A percentile compares a stretch with the other conserved stretches of the same genome.
Conservation (phyloP, 179 eudicot species). For the Silene noctiflora region DNA sequence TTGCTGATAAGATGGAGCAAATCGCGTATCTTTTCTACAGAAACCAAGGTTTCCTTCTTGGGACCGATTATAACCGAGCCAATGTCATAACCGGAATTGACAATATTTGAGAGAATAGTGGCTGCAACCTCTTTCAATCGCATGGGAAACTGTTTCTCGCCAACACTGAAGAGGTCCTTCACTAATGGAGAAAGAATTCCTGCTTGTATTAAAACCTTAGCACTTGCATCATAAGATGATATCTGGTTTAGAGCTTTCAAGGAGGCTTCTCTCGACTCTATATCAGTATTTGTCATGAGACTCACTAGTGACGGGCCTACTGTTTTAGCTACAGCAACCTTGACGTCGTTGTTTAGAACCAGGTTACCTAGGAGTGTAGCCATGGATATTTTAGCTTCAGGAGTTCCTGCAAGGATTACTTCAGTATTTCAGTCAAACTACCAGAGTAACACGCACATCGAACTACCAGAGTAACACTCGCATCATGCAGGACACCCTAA, state of each 20-base stretch:
- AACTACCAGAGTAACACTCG: no score
- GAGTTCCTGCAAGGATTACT: slow-evolving; percentile 54
- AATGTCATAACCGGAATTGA: slow-evolving; percentile 70
- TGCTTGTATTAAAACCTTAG: slow-evolving; percentile 66
- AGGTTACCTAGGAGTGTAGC: slow-evolving; percentile 81
- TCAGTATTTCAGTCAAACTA: slow-evolving; percentile 1
- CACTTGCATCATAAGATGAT: slow-evolving; percentile 73
- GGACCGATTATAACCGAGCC: slow-evolving; percentile 72
- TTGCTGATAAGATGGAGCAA: slow-evolving; percentile 82
- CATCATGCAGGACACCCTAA: no score
- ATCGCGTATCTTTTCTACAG: slow-evolving; percentile 65
- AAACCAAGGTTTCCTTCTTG: slow-evolving; percentile 65
- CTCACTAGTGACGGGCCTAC: slow-evolving; percentile 76
- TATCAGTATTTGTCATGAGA: slow-evolving; percentile 60
- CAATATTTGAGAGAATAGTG: slow-evolving; percentile 77
- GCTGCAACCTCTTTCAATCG: slow-evolving; percentile 82
- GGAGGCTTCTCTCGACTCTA: slow-evolving; percentile 77
- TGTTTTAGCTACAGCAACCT: slow-evolving; percentile 67
- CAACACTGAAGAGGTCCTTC: slow-evolving; percentile 63
- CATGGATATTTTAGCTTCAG: slow-evolving; percentile 79
- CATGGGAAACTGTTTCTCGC: slow-evolving; percentile 64
- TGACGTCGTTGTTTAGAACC: slow-evolving; percentile 72
- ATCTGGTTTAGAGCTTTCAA: slow-evolving; percentile 86
- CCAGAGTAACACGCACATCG: no score
- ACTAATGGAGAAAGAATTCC: slow-evolving; percentile 88